Percentiles rank a stretch among this genome's conserved stretches.
phyloP scores from a whole-genome alignment of 176 grass and related monocot genomes.

The Eremochloa ophiuroides region DNA sequence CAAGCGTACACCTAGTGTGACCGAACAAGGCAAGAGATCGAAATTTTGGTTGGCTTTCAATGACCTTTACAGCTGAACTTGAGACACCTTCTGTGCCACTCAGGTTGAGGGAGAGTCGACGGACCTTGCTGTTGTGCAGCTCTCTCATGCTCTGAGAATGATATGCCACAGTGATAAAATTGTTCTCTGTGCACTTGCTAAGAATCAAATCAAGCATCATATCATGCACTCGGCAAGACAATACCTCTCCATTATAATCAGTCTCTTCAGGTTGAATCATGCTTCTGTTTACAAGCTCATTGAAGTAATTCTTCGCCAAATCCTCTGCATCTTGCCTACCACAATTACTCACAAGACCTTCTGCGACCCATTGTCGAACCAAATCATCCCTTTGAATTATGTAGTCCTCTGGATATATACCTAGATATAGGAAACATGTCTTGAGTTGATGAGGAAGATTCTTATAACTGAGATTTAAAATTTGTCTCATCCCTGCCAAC shows the following conservation, averaged over 20 bases:
- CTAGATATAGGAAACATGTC: constrained; percentile 39
- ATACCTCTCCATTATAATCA: constrained; percentile 7
- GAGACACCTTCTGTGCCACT: background rate
- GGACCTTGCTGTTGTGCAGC: background rate
- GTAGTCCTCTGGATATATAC: constrained; percentile 31
- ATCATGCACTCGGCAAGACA: constrained; percentile 35
- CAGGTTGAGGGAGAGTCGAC: constrained; percentile 5
- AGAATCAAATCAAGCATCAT: constrained; percentile 39
- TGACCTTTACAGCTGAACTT: background rate
- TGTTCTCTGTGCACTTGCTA: constrained; percentile 23
- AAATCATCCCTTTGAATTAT: constrained; percentile 13
- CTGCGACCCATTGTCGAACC: constrained; percentile 40
- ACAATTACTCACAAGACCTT: constrained; percentile 33
- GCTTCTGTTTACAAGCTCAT: constrained; percentile 33
- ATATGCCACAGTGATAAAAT: constrained; percentile 20
- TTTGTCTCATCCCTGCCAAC: constrained; percentile 10
- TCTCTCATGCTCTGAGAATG: background rate
- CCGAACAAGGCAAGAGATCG: constrained; percentile 9
- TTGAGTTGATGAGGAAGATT: constrained; percentile 35
- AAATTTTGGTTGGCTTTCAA: background rate
- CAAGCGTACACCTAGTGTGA: background rate
- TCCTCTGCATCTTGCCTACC: background rate
- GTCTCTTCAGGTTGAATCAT: constrained; percentile 29
- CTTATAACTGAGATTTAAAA: constrained; percentile 28
- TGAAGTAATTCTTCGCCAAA: constrained; percentile 21